phyloP scores from a whole-genome alignment of 139 green algal species.

The Coccomyxa sp. region DNA sequence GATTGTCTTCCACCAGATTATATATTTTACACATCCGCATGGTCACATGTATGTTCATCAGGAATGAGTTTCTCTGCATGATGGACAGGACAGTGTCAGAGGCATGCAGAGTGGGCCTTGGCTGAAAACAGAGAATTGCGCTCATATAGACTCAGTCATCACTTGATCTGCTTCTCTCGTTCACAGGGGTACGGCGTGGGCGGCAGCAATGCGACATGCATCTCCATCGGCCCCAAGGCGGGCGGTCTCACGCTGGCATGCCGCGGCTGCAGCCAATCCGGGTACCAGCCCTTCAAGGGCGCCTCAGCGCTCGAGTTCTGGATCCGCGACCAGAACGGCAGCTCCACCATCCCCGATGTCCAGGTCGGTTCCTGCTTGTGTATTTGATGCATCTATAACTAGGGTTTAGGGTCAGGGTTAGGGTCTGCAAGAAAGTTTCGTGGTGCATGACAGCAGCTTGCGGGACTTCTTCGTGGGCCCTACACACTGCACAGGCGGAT shows the following conservation, averaged over 20 bases:
- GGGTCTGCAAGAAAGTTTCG: no score
- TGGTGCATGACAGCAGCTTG: no score
- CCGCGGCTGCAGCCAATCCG: not conserved
- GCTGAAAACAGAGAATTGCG: not conserved
- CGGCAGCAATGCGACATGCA: constrained; percentile 25
- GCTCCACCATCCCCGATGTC: not conserved
- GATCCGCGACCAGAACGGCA: not conserved
- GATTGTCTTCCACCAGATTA: no score
- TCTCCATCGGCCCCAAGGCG: constrained; percentile 8
- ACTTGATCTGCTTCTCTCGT: not conserved
- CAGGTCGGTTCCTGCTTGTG: not conserved
- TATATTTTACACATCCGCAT: no score
- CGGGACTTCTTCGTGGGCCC: no score
- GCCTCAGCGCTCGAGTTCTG: constrained; percentile 14
- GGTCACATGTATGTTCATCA: no score
- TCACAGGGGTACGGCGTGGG: constrained; percentile 20
- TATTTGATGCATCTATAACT: not conserved
- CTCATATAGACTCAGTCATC: not conserved
- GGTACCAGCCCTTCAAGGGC: constrained; percentile 27
- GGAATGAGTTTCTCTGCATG: no score
- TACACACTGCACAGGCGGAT: no score
- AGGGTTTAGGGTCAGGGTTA: not conserved
- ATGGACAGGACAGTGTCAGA: no score
- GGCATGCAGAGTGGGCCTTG: not conserved
- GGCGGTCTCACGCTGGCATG: constrained; percentile 19